Evolutionary conservation across 2,329 filamentous ascomycete species (phyloP).

Genomic region (Cordyceps javanica): DNA sequence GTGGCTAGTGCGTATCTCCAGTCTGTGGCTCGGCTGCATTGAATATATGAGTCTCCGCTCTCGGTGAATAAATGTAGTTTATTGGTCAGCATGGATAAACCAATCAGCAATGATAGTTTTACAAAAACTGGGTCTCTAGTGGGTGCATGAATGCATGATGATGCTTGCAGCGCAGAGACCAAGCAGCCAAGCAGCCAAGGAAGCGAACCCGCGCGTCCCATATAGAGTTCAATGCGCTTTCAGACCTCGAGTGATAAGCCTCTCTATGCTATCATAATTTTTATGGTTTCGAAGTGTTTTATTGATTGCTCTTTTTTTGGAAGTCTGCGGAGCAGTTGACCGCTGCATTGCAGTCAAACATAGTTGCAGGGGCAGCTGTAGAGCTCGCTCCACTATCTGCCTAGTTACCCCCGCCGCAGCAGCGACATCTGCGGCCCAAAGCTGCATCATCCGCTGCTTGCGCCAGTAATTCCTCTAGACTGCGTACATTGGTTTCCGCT

Average conservation of each 20-base stretch:
- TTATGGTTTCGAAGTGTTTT: too few species aligned
- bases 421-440: background rate
- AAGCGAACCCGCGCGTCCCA: too few species aligned
- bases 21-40: background rate
- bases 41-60: background rate
- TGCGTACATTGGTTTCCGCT: background rate
- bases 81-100: background rate
- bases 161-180: constrained; percentile 3
- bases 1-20: background rate
- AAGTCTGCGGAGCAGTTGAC: too few species aligned
- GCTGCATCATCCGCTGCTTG: constrained; percentile 8
- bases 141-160: background rate
- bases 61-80: background rate
- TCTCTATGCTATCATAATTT: too few species aligned
- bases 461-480: background rate
- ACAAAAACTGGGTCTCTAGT: background rate
- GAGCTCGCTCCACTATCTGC: background rate
- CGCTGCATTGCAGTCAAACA: background rate
- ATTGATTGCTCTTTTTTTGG: too few species aligned
- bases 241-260: too few species aligned
- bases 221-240: too few species aligned
- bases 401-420: background rate
- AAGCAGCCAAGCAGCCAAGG: background rate
- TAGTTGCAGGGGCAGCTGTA: too few species aligned
- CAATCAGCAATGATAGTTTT: constrained; percentile 13